Percentiles rank a stretch among this genome's conserved stretches.
These are phyloP conservation scores for Dendrocalamus sinicus DNA, from an alignment of 176 grass and related monocot species.

Conservation along the genomic window DNA sequence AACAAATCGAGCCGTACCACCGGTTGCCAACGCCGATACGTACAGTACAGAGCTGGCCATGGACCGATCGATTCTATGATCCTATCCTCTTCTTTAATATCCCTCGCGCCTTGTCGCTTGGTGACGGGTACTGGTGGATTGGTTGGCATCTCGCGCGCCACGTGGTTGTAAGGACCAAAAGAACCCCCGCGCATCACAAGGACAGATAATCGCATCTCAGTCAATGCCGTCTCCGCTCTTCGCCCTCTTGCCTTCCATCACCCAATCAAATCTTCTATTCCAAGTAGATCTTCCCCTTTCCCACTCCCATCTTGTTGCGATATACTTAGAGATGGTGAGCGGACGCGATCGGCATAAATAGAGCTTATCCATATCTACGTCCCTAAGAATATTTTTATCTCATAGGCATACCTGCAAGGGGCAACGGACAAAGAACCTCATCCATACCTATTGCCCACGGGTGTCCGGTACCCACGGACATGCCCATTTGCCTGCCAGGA, in stretches of 20 bases:
- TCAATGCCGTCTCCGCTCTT: conserved; percentile 43
- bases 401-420: too few relatives aligned
- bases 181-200: background rate
- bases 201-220: conserved; percentile 14
- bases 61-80: background rate
- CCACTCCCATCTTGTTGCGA: background rate
- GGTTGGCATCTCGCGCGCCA: conserved; percentile 15
- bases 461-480: too few relatives aligned
- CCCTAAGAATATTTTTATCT: too few relatives aligned
- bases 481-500: too few relatives aligned
- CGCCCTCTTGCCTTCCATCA: background rate
- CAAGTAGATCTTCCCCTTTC: background rate
- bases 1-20: background rate
- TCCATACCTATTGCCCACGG: too few relatives aligned
- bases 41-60: background rate
- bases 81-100: background rate
- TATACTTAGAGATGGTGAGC: too few relatives aligned
- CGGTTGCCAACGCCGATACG: background rate
- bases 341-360: too few relatives aligned
- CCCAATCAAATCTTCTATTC: conserved; percentile 20
- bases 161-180: conserved; percentile 9
- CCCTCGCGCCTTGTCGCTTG: background rate
- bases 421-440: too few relatives aligned
- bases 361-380: too few relatives aligned
- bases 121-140: background rate